These are phyloP conservation scores for Ophiocordyceps australis DNA, from an alignment of 2,329 filamentous ascomycete genomes.

Conservation along the genomic window DNA sequence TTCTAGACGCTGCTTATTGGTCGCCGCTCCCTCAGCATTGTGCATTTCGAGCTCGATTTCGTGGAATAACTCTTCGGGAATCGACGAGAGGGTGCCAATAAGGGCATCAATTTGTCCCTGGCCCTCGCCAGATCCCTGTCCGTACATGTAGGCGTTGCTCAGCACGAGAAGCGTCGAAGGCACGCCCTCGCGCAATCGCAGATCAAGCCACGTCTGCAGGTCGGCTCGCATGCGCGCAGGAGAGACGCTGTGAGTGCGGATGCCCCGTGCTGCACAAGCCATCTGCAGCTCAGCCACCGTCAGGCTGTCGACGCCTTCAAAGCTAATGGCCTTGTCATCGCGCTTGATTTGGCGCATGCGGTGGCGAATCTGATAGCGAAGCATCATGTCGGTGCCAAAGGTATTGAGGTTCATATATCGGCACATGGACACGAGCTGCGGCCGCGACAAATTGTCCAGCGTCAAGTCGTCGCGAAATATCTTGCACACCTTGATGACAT, in stretches of 20 bases:
- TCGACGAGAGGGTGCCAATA: conserved; percentile 79
- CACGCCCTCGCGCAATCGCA: conserved; percentile 85
- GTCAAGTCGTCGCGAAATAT: conserved; percentile 97
- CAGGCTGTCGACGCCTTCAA: conserved; percentile 81
- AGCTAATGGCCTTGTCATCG: conserved; percentile 86
- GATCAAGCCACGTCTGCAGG: conserved; percentile 82
- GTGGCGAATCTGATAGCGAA: conserved; percentile 91
- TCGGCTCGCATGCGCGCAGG: conserved; percentile 79
- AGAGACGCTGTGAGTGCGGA: conserved; percentile 82
- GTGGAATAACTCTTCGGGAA: conserved; percentile 97
- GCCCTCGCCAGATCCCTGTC: conserved; percentile 74
- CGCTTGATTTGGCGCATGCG: conserved; percentile 99
- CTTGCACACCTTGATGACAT: conserved; percentile 98
- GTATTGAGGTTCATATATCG: conserved; percentile 96
- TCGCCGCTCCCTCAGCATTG: conserved; percentile 88
- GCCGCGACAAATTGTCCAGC: conserved; percentile 87
- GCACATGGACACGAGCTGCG: conserved; percentile 94
- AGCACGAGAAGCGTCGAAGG: conserved; percentile 89
- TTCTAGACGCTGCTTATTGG: conserved; percentile 97
- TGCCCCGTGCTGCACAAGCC: conserved; percentile 78
- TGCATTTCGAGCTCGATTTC: conserved; percentile 98
- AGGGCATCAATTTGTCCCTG: conserved; percentile 84
- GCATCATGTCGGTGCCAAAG: conserved; percentile 94
- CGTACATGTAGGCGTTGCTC: conserved; percentile 96
- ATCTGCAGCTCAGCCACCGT: conserved; percentile 88